Conservation (phyloP, 2,329 filamentous ascomycete genomes). For the Nannizziopsis arthrosporioides region DNA sequence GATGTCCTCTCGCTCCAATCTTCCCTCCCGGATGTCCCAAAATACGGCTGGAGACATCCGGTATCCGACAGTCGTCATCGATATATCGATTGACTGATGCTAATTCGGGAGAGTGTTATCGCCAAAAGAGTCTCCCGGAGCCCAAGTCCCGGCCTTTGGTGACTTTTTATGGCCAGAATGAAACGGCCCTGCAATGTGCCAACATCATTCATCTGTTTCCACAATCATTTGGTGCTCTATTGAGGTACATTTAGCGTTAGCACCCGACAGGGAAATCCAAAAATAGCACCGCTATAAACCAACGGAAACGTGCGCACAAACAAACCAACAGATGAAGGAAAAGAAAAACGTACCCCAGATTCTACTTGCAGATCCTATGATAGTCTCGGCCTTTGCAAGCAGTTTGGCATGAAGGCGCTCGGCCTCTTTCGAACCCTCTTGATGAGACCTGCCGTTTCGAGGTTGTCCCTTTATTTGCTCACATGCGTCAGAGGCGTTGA, state of each 20-base stretch:
- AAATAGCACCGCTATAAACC: background rate
- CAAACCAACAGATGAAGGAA: background rate
- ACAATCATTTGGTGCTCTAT: slow-evolving; percentile 11
- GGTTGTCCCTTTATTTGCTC: slow-evolving; percentile 47
- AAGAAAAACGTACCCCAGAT: slow-evolving; percentile 44
- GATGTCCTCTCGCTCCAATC: too few relatives aligned
- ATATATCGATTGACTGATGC: too few relatives aligned
- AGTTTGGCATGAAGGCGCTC: slow-evolving; percentile 54
- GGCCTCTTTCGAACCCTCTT: slow-evolving; percentile 44
- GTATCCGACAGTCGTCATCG: too few relatives aligned
- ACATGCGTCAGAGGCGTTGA: background rate
- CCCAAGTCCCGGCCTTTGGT: too few relatives aligned
- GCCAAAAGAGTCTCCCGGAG: too few relatives aligned
- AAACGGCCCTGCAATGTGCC: background rate
- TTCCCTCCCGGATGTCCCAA: too few relatives aligned
- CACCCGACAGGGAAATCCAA: background rate
- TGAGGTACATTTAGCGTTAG: background rate
- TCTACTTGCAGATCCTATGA: slow-evolving; percentile 56
- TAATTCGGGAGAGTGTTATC: too few relatives aligned
- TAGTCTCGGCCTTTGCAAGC: slow-evolving; percentile 53
- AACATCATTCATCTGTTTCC: slow-evolving; percentile 10
- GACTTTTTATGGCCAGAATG: background rate
- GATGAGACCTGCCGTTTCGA: slow-evolving; percentile 42
- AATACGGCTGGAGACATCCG: too few relatives aligned
- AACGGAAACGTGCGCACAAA: background rate